These are phyloP conservation scores for Carex pumila DNA, from an alignment of 176 grass and related monocot species.

Conservation along the genomic window DNA sequence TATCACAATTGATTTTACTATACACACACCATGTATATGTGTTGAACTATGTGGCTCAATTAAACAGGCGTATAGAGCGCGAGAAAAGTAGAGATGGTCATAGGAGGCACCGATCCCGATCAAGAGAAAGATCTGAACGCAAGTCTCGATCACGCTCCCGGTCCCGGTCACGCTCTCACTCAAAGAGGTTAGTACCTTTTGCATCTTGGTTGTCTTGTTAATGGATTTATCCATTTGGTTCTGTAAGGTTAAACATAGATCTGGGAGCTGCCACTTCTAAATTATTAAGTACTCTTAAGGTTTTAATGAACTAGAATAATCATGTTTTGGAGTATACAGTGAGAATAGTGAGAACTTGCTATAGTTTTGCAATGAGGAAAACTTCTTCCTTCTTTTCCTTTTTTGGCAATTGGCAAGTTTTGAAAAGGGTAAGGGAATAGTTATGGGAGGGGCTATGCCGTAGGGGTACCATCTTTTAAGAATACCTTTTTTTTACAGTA, in stretches of 20 bases:
- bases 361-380: not conserved
- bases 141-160: constrained; percentile 69
- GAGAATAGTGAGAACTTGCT: not conserved
- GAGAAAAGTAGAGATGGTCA: constrained; percentile 51
- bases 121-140: constrained; percentile 45
- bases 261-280: not conserved
- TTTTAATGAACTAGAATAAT: not conserved
- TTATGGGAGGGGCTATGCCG: not conserved
- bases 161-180: constrained; percentile 70
- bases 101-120: constrained; percentile 56
- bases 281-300: not conserved
- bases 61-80: constrained; percentile 51
- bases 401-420: not conserved
- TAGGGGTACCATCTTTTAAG: not conserved
- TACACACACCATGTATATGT: not conserved
- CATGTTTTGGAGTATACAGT: not conserved
- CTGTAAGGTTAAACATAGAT: not conserved
- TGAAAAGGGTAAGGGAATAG: not conserved
- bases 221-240: not conserved
- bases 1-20: not conserved
- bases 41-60: not conserved
- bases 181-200: constrained; percentile 54
- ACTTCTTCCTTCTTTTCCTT: not conserved
- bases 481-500: not conserved
- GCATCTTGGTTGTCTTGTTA: not conserved